Conservation (phyloP, 768 basidiomycete species). For the Rhizopogon vulgaris region DNA sequence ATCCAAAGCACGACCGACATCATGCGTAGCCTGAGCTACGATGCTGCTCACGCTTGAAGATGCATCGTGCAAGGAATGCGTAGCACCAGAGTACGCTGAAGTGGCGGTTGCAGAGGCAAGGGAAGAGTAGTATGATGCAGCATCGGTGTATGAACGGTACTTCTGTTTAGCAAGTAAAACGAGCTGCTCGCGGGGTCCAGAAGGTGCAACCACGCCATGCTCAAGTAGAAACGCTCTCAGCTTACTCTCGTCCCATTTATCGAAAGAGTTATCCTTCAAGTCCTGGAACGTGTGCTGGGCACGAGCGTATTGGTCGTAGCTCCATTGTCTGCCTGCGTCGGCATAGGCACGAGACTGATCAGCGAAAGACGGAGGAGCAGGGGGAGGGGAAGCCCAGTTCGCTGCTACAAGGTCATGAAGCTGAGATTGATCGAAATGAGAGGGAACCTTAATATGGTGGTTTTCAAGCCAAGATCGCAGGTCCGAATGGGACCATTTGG, state of each 20-base stretch:
- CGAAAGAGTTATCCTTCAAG: constrained; percentile 57
- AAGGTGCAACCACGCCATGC: constrained; percentile 81
- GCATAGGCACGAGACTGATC: constrained; percentile 10
- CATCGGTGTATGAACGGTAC: constrained; percentile 53
- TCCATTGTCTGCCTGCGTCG: constrained; percentile 38
- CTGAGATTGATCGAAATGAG: constrained; percentile 34
- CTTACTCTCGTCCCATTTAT: constrained; percentile 79
- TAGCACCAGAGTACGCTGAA: constrained; percentile 45
- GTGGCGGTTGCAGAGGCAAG: constrained; percentile 43
- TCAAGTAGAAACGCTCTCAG: constrained; percentile 81
- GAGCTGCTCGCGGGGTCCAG: constrained; percentile 74
- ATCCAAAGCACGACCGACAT: constrained; percentile 48
- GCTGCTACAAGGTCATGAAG: constrained; percentile 46
- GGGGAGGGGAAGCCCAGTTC: constrained; percentile 43
- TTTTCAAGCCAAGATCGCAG: constrained; percentile 65
- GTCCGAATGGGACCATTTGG: constrained; percentile 57
- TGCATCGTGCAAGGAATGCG: constrained; percentile 28
- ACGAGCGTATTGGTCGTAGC: constrained; percentile 53
- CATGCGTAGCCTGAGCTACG: constrained; percentile 47
- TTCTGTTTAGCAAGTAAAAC: constrained; percentile 69
- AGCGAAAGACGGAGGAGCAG: constrained; percentile 27
- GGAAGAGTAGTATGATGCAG: constrained; percentile 50
- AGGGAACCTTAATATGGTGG: constrained; percentile 52
- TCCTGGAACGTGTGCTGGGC: constrained; percentile 61
- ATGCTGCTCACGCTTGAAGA: constrained; percentile 35